phyloP scores from a whole-genome alignment of 1,284 basidiomycete genomes.

The Wolfiporia cocos region DNA sequence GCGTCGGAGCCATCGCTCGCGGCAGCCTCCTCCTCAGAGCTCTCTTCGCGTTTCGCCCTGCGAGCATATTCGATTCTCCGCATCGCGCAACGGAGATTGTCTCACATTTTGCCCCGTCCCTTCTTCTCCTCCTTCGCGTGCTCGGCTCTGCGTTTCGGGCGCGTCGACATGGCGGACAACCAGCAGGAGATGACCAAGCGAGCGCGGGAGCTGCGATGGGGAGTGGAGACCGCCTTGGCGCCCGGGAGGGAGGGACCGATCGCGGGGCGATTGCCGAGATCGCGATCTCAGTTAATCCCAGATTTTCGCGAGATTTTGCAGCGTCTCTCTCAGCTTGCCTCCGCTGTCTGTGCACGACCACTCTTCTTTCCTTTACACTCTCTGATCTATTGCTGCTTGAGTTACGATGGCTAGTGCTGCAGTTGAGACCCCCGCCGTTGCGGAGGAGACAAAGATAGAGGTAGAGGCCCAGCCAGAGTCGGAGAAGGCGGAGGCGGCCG shows the following conservation, averaged over 20 bases:
- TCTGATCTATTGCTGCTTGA: too few relatives aligned
- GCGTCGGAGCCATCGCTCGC: constrained; percentile 21
- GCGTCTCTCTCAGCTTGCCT: too few relatives aligned
- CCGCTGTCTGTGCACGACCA: too few relatives aligned
- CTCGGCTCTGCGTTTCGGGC: constrained; percentile 27
- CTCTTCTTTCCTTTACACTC: too few relatives aligned
- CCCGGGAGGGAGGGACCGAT: too few relatives aligned
- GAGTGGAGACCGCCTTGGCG: too few relatives aligned
- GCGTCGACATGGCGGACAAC: constrained; percentile 25
- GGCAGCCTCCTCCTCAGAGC: constrained; percentile 24
- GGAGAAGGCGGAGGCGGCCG: constrained; percentile 4
- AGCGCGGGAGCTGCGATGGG: too few relatives aligned
- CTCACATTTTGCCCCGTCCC: constrained; percentile 26
- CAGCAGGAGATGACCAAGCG: too few relatives aligned
- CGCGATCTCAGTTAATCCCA: too few relatives aligned
- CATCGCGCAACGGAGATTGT: not conserved
- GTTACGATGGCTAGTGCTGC: not conserved
- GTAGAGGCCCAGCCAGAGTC: constrained; percentile 11
- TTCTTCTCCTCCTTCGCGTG: constrained; percentile 18
- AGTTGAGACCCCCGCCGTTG: constrained; percentile 3
- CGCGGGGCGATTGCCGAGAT: too few relatives aligned
- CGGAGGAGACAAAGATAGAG: constrained; percentile 4
- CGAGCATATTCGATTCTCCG: not conserved
- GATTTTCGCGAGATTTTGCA: too few relatives aligned
- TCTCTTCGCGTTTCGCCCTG: constrained; percentile 26